A percentile compares a stretch with the other conserved stretches of the same genome.
Conservation (phyloP, 2,329 filamentous ascomycete species). For the Aspergillus sp. region DNA sequence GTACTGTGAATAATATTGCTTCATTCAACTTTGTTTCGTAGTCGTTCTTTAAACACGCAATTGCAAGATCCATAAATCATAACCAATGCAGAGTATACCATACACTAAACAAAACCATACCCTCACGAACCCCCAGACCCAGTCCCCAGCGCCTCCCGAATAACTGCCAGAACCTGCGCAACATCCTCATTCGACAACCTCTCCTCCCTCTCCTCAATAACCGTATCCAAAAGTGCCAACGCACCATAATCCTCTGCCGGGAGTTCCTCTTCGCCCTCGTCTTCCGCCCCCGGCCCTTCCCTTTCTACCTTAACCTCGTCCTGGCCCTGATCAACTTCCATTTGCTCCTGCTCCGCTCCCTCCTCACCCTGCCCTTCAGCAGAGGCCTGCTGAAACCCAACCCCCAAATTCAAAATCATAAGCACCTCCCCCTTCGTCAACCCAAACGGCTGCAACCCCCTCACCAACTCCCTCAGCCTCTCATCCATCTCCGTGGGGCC, state of each 20-base stretch:
- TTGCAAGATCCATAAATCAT: too few species aligned
- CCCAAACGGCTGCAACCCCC: conserved; percentile 31
- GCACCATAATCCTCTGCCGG: conserved; percentile 29
- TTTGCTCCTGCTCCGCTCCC: conserved; percentile 1
- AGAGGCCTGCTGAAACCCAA: conserved; percentile 23
- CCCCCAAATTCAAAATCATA: conserved; percentile 41
- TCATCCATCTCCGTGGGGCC: conserved; percentile 29
- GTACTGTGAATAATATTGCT: conserved; percentile 17
- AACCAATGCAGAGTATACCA: too few species aligned
- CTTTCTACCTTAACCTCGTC: conserved; percentile 3
- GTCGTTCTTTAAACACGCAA: too few species aligned
- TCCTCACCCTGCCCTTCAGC: background rate
- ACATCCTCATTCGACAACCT: conserved; percentile 34
- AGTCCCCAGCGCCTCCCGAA: conserved; percentile 25
- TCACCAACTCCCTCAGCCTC: conserved; percentile 32
- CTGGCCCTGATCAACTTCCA: conserved; percentile 6
- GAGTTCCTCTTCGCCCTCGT: conserved; percentile 16
- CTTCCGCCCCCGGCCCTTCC: conserved; percentile 6
- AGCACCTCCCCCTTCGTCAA: conserved; percentile 43
- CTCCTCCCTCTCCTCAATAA: conserved; percentile 39
- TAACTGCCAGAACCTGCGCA: conserved; percentile 27
- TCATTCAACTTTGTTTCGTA: conserved; percentile 2
- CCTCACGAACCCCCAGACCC: conserved; percentile 3
- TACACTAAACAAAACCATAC: too few species aligned
- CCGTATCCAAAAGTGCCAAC: conserved; percentile 31